Evolutionary conservation across 2,329 filamentous ascomycete species (phyloP).

Genomic region (Pseudogymnoascus sp.): DNA sequence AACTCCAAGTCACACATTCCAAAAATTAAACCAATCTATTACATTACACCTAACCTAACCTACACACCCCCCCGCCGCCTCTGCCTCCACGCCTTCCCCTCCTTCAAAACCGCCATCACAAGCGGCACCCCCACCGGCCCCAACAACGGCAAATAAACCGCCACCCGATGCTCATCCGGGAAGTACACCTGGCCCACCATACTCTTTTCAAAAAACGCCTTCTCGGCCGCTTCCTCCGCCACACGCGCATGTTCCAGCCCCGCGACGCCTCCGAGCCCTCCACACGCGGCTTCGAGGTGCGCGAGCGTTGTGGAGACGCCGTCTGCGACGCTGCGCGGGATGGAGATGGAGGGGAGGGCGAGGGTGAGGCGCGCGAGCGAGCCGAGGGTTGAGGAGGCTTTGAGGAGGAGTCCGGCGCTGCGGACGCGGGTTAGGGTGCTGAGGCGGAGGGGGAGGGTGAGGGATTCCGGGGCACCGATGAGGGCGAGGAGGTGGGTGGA

Average conservation of each 20-base stretch:
- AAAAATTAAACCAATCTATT: background rate
- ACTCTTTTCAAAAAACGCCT: slow-evolving; percentile 95
- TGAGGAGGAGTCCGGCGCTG: slow-evolving; percentile 76
- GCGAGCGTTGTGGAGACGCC: slow-evolving; percentile 74
- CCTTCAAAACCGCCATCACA: slow-evolving; percentile 74
- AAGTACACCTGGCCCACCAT: slow-evolving; percentile 99
- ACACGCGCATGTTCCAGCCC: slow-evolving; percentile 75
- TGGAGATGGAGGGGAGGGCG: slow-evolving; percentile 82
- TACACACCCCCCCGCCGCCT: slow-evolving; percentile 16
- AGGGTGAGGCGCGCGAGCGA: slow-evolving; percentile 79
- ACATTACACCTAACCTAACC: background rate
- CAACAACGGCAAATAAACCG: slow-evolving; percentile 85
- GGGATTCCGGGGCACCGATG: slow-evolving; percentile 70
- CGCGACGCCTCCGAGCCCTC: slow-evolving; percentile 55
- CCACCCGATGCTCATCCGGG: slow-evolving; percentile 95
- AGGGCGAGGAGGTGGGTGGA: slow-evolving; percentile 84
- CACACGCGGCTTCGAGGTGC: slow-evolving; percentile 71
- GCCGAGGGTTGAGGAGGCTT: slow-evolving; percentile 89
- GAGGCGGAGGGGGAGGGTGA: slow-evolving; percentile 74
- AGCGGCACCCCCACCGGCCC: slow-evolving; percentile 88
- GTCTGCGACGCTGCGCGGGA: slow-evolving; percentile 77
- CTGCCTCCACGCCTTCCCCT: slow-evolving; percentile 50
- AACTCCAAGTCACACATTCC: background rate
- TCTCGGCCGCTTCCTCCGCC: slow-evolving; percentile 82
- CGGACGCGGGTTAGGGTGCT: slow-evolving; percentile 80